Conservation (phyloP, 192 early-diverging fungal species). For the Spizellomyces sp. region DNA sequence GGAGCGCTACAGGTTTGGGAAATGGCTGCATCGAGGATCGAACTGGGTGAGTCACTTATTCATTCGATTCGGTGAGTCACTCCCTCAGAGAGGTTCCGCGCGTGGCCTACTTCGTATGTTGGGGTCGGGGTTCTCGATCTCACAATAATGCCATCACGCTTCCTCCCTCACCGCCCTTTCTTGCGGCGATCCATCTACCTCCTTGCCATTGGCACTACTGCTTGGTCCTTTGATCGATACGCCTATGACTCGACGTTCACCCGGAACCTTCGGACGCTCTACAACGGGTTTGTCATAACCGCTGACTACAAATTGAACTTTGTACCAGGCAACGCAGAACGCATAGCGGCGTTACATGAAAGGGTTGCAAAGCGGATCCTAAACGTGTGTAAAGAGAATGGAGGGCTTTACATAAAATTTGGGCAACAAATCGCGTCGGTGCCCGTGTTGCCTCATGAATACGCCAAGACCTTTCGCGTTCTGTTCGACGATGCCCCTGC, state of each 20-base stretch:
- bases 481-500: slow-evolving; percentile 86
- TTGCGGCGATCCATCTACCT: slow-evolving; percentile 1
- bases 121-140: no score
- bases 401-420: slow-evolving; percentile 89
- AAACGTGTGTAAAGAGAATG: slow-evolving; percentile 77
- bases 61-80: no score
- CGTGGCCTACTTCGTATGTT: no score
- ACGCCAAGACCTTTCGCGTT: slow-evolving; percentile 58
- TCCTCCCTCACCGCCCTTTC: not conserved
- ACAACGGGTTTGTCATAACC: slow-evolving; percentile 29
- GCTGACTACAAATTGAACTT: slow-evolving; percentile 83
- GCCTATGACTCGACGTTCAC: slow-evolving; percentile 32
- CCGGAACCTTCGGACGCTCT: slow-evolving; percentile 40
- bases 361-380: slow-evolving; percentile 74
- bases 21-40: no score
- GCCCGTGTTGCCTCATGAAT: slow-evolving; percentile 44
- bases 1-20: no score
- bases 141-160: not conserved
- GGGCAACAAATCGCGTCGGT: slow-evolving; percentile 60
- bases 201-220: not conserved
- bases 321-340: slow-evolving; percentile 57
- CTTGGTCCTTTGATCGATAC: slow-evolving; percentile 20
- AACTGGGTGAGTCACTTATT: no score
- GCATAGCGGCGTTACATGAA: slow-evolving; percentile 70
- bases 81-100: no score